These are phyloP conservation scores for Cyclotella sp. DNA, from an alignment of 108 stramenopile species.

Conservation along the genomic window DNA sequence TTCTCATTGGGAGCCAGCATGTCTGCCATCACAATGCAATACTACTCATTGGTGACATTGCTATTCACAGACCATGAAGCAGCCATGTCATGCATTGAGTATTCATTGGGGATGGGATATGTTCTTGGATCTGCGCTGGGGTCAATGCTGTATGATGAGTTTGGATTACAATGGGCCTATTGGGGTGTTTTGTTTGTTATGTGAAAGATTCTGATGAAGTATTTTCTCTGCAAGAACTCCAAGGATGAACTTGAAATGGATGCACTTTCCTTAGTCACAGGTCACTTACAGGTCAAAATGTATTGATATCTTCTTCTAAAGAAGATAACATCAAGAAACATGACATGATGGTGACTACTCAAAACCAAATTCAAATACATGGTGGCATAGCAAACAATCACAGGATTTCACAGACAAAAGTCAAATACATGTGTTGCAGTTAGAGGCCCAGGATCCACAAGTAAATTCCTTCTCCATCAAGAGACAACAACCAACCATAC, in stretches of 20 bases:
- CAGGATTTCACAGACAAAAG: not conserved
- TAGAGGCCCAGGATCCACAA: not conserved
- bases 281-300: too few relatives aligned
- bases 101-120: slow-evolving; percentile 40
- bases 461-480: too few relatives aligned
- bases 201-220: slow-evolving; percentile 24
- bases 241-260: slow-evolving; percentile 1
- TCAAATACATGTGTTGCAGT: not conserved
- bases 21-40: slow-evolving; percentile 40
- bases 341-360: not conserved
- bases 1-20: slow-evolving; percentile 36
- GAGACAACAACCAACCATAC: not conserved
- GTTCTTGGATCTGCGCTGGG: slow-evolving; percentile 40
- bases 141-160: slow-evolving; percentile 34
- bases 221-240: slow-evolving; percentile 3
- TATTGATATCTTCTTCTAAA: too few relatives aligned
- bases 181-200: slow-evolving; percentile 19
- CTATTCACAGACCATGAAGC: slow-evolving; percentile 25
- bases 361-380: not conserved
- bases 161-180: slow-evolving; percentile 35
- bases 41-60: slow-evolving; percentile 45
- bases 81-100: slow-evolving; percentile 46
- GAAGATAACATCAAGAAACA: not conserved
- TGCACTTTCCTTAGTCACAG: not conserved
- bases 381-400: too few relatives aligned